Percentiles rank a stretch among this genome's conserved stretches.
phyloP scores from a whole-genome alignment of 768 basidiomycete species.

The Rhodotorula taiwanensis region DNA sequence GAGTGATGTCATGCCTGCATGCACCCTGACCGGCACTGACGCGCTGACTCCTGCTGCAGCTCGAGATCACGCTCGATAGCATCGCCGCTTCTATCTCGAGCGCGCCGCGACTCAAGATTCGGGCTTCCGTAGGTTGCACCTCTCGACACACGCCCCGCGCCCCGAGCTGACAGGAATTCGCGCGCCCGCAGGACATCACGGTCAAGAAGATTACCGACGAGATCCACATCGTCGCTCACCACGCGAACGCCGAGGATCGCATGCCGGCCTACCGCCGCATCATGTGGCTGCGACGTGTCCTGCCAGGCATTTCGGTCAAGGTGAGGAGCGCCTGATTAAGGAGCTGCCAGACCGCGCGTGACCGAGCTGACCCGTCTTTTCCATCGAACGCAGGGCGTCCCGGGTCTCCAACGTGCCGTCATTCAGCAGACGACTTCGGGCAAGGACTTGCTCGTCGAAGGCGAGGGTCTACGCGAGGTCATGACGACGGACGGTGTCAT shows the following conservation, averaged over 20 bases:
- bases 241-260: slow-evolving; percentile 39
- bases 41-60: slow-evolving; percentile 48
- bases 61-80: slow-evolving; percentile 86
- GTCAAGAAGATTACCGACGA: slow-evolving; percentile 44
- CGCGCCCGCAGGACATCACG: slow-evolving; percentile 43
- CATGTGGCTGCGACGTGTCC: slow-evolving; percentile 72
- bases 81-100: slow-evolving; percentile 84
- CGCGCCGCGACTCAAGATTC: slow-evolving; percentile 84
- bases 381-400: slow-evolving; percentile 59
- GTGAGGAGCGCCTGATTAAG: slow-evolving; percentile 45
- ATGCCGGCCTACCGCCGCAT: slow-evolving; percentile 49
- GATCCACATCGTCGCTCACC: slow-evolving; percentile 47
- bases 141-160: no score
- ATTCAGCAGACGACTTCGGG: slow-evolving; percentile 87
- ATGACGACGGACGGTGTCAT: slow-evolving; percentile 96
- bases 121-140: slow-evolving; percentile 68
- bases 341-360: not conserved
- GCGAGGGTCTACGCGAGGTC: slow-evolving; percentile 90
- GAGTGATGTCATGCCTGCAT: slow-evolving; percentile 4
- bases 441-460: slow-evolving; percentile 90
- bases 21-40: not conserved
- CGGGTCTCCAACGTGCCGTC: slow-evolving; percentile 80
- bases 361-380: not conserved
- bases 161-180: slow-evolving; percentile 1
- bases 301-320: slow-evolving; percentile 86